These are phyloP conservation scores for Aspergillus ochraceus DNA, from an alignment of 2,329 filamentous ascomycete genomes.

Conservation along the genomic window DNA sequence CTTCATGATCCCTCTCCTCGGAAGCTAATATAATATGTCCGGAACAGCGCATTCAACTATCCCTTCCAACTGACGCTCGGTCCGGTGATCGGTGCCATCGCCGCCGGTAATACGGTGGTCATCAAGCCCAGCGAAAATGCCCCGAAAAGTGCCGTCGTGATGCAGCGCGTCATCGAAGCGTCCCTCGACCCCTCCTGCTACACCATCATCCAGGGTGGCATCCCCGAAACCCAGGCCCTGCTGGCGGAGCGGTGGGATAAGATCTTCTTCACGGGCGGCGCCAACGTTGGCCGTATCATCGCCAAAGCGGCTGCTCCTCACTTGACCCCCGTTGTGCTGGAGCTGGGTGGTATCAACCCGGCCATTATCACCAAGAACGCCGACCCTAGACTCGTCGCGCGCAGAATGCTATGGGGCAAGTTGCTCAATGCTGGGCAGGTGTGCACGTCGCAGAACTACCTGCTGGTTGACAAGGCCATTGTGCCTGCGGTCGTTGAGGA, in stretches of 20 bases:
- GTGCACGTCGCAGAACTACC: slow-evolving; percentile 91
- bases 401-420: slow-evolving; percentile 87
- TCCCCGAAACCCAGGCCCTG: slow-evolving; percentile 77
- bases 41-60: slow-evolving; percentile 78
- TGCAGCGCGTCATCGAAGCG: slow-evolving; percentile 75
- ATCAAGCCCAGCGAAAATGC: slow-evolving; percentile 89
- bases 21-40: slow-evolving; percentile 3
- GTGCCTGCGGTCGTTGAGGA: slow-evolving; percentile 71
- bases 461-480: slow-evolving; percentile 74
- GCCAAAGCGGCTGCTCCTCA: slow-evolving; percentile 85
- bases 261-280: slow-evolving; percentile 92
- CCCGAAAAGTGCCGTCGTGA: slow-evolving; percentile 71
- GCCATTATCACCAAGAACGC: slow-evolving; percentile 86
- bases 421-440: slow-evolving; percentile 83
- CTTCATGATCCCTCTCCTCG: background rate
- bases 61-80: slow-evolving; percentile 78
- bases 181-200: slow-evolving; percentile 77
- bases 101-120: slow-evolving; percentile 84
- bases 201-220: slow-evolving; percentile 73
- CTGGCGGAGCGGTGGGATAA: slow-evolving; percentile 94
- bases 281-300: slow-evolving; percentile 78
- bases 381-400: slow-evolving; percentile 76
- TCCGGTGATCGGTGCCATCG: slow-evolving; percentile 84
- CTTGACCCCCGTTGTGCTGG: slow-evolving; percentile 82
- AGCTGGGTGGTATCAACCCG: slow-evolving; percentile 89